A percentile compares a stretch with the other conserved stretches of the same genome.
phyloP scores from a whole-genome alignment of 2,329 filamentous ascomycete genomes.

The Calonectria crousiana region DNA sequence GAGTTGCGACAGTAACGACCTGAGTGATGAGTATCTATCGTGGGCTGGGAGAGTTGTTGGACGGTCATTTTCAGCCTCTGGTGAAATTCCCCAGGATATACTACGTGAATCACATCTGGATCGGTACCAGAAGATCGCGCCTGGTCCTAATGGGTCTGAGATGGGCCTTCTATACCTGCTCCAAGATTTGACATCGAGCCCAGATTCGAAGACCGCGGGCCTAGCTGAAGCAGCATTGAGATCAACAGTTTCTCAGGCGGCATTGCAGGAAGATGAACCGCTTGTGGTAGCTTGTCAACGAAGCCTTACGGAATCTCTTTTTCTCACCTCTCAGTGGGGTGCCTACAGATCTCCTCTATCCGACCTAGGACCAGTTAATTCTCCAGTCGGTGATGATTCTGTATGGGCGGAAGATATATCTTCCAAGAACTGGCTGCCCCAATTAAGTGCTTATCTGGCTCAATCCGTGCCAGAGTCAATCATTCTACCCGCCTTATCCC shows the following conservation, averaged over 20 bases:
- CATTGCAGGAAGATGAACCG: conserved; percentile 58
- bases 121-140: conserved; percentile 61
- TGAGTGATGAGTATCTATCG: conserved; percentile 77
- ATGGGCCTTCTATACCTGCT: conserved; percentile 72
- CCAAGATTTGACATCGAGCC: conserved; percentile 70
- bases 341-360: conserved; percentile 68
- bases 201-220: conserved; percentile 67
- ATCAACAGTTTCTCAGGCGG: conserved; percentile 66
- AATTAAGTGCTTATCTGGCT: conserved; percentile 72
- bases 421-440: conserved; percentile 69
- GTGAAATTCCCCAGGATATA: conserved; percentile 72
- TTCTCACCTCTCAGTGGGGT: conserved; percentile 68
- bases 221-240: conserved; percentile 72
- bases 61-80: conserved; percentile 83
- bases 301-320: conserved; percentile 64
- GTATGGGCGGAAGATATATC: conserved; percentile 56
- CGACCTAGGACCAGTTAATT: conserved; percentile 50
- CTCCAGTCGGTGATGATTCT: conserved; percentile 32
- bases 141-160: conserved; percentile 68
- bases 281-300: conserved; percentile 64
- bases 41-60: conserved; percentile 92
- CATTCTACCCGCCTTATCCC: conserved; percentile 76
- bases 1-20: conserved; percentile 74
- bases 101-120: conserved; percentile 70
- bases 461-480: conserved; percentile 71